A percentile compares a stretch with the other conserved stretches of the same genome.
These are phyloP conservation scores for Prunus campanulata DNA, from an alignment of 306 rosid species.

Conservation along the genomic window DNA sequence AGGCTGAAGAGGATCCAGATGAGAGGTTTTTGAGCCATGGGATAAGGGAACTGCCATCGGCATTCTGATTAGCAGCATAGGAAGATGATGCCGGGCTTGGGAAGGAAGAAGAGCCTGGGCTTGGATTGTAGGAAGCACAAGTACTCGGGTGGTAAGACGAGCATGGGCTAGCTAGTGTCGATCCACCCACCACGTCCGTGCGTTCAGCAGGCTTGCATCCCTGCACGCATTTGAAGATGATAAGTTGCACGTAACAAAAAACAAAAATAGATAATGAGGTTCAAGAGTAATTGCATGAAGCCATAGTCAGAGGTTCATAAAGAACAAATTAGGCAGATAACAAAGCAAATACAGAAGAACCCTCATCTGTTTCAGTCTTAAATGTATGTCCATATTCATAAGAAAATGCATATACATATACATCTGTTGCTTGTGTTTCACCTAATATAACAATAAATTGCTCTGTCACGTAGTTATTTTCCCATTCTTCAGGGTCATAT, in stretches of 20 bases:
- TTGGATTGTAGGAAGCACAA: constrained; percentile 84
- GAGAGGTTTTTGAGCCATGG: constrained; percentile 95
- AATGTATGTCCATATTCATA: neutral
- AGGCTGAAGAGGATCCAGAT: constrained; percentile 67
- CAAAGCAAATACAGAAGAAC: neutral
- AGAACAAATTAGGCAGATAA: neutral
- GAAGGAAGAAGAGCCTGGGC: constrained; percentile 87
- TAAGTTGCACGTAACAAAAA: constrained; percentile 8
- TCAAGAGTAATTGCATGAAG: constrained; percentile 1
- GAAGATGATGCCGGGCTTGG: constrained; percentile 79
- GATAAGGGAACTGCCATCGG: constrained; percentile 69
- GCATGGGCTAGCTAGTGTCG: constrained; percentile 63
- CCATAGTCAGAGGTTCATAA: neutral
- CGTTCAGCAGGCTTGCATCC: constrained; percentile 79
- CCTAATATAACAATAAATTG: neutral
- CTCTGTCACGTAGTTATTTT: too few relatives aligned
- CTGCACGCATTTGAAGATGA: constrained; percentile 40
- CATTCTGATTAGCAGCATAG: constrained; percentile 50
- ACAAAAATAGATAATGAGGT: neutral
- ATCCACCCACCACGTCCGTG: constrained; percentile 59
- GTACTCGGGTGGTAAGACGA: constrained; percentile 80
- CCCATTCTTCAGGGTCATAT: neutral
- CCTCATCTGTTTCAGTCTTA: neutral
- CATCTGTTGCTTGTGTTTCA: neutral
- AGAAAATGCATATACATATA: neutral